Percentiles rank a stretch among this genome's conserved stretches.
phyloP scores from a whole-genome alignment of 2,329 filamentous ascomycete genomes.

The Phyllosticta paracitricarpa region DNA sequence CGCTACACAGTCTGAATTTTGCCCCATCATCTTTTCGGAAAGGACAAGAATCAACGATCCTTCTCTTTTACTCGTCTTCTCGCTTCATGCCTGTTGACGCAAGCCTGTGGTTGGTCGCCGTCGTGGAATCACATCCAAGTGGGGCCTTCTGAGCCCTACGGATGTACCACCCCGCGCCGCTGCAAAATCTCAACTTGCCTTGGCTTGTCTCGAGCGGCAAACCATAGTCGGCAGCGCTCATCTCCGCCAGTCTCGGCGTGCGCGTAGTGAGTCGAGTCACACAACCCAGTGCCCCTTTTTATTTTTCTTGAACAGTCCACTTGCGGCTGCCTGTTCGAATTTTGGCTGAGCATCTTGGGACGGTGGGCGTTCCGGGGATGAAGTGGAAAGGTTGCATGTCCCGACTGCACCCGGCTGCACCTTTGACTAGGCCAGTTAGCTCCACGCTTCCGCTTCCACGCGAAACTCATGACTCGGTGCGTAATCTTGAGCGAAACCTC shows the following conservation, averaged over 20 bases:
- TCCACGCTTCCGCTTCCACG: slow-evolving; percentile 25
- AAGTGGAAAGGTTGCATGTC: slow-evolving; percentile 3
- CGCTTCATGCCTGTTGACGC: too few relatives aligned
- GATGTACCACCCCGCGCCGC: not conserved
- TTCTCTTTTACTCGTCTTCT: too few relatives aligned
- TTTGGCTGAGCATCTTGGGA: slow-evolving; percentile 4
- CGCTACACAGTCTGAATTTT: too few relatives aligned
- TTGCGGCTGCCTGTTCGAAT: slow-evolving; percentile 8
- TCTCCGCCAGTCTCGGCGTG: slow-evolving; percentile 9
- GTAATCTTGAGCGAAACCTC: not conserved
- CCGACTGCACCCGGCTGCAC: slow-evolving; percentile 8
- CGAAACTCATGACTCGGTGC: slow-evolving; percentile 18
- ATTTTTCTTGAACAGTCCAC: slow-evolving; percentile 5
- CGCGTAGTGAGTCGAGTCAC: not conserved
- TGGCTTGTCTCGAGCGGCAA: not conserved
- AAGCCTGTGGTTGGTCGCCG: not conserved
- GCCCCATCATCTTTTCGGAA: too few relatives aligned
- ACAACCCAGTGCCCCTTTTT: not conserved
- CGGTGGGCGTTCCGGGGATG: slow-evolving; percentile 7
- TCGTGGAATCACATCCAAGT: not conserved
- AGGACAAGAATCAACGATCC: too few relatives aligned
- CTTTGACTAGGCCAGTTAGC: slow-evolving; percentile 19
- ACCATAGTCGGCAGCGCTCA: not conserved
- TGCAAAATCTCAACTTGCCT: not conserved
- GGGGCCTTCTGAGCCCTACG: not conserved